These are phyloP conservation scores for Hyaloscypha finlandica DNA, from an alignment of 495 filamentous ascomycete species.

Conservation along the genomic window DNA sequence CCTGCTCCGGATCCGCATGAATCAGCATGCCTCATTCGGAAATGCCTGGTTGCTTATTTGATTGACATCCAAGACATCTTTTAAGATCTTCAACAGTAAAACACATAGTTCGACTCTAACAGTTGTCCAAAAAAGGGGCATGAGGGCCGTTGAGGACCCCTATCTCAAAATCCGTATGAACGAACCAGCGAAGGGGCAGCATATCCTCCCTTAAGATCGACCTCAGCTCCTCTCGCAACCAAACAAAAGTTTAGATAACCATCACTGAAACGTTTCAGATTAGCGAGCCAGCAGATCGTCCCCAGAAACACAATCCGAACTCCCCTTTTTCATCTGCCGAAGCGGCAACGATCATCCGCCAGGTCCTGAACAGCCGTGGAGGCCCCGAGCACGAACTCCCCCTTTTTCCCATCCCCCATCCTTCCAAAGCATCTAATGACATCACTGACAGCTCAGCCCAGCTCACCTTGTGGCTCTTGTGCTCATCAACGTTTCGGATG, in stretches of 20 bases:
- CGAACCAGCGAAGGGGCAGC: not conserved
- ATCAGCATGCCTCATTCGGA: not conserved
- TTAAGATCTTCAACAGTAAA: not conserved
- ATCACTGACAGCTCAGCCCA: not conserved
- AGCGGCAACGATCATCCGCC: not conserved
- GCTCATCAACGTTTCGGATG: not conserved
- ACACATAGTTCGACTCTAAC: not conserved
- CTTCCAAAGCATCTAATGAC: not conserved
- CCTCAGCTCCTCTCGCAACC: not conserved
- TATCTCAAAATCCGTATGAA: too few relatives aligned
- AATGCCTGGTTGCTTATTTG: too few relatives aligned
- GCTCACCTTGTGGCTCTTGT: not conserved
- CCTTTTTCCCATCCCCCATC: not conserved
- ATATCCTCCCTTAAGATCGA: not conserved
- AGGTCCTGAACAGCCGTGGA: not conserved
- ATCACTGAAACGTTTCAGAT: slow-evolving; percentile 20
- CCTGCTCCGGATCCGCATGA: not conserved
- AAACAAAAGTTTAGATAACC: not conserved
- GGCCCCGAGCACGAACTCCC: not conserved
- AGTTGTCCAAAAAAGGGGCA: not conserved
- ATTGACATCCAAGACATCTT: not conserved
- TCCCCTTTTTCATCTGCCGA: not conserved
- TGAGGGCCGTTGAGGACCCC: not conserved
- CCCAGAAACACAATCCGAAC: not conserved
- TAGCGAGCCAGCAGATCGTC: slow-evolving; percentile 6